phyloP scores from a whole-genome alignment of 2,329 filamentous ascomycete genomes.

The Daldinia sp. region DNA sequence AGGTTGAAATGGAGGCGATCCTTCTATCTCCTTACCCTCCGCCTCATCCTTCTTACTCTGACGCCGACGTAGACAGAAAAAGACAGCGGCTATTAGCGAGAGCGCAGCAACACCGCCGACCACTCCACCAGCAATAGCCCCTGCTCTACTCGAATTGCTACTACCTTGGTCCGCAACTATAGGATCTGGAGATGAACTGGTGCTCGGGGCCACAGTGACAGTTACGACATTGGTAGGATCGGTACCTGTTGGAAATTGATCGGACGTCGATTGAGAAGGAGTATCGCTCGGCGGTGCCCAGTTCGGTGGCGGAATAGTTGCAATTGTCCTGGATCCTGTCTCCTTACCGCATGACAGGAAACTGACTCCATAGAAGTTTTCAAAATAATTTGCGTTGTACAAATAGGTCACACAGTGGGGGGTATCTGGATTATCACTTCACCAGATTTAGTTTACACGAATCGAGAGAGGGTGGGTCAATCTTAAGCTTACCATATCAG shows the following conservation, averaged over 20 bases:
- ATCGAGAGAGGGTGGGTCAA: background rate
- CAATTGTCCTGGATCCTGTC: conserved; percentile 45
- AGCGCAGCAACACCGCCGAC: conserved; percentile 48
- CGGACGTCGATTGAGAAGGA: conserved; percentile 22
- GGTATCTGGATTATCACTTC: conserved; percentile 41
- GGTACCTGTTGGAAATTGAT: conserved; percentile 17
- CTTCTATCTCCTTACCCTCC: conserved; percentile 29
- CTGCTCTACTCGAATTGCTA: conserved; percentile 39
- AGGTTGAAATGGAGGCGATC: conserved; percentile 26
- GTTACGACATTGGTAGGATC: conserved; percentile 38
- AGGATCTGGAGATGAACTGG: conserved; percentile 33
- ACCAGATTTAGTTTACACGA: conserved; percentile 37
- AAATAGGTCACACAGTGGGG: conserved; percentile 50
- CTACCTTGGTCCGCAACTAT: conserved; percentile 9
- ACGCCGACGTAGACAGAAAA: conserved; percentile 44
- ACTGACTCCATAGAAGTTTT: conserved; percentile 45
- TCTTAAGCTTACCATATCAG: conserved; percentile 45
- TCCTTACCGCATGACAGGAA: conserved; percentile 48
- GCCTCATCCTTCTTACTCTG: conserved; percentile 40
- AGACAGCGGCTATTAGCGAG: conserved; percentile 44
- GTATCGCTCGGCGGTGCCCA: conserved; percentile 32
- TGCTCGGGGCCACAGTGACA: conserved; percentile 37
- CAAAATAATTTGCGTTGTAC: conserved; percentile 47
- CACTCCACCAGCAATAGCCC: conserved; percentile 49
- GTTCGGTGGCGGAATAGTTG: conserved; percentile 35